Conservation (phyloP, 495 filamentous ascomycete genomes). For the Xylaria intraflava region DNA sequence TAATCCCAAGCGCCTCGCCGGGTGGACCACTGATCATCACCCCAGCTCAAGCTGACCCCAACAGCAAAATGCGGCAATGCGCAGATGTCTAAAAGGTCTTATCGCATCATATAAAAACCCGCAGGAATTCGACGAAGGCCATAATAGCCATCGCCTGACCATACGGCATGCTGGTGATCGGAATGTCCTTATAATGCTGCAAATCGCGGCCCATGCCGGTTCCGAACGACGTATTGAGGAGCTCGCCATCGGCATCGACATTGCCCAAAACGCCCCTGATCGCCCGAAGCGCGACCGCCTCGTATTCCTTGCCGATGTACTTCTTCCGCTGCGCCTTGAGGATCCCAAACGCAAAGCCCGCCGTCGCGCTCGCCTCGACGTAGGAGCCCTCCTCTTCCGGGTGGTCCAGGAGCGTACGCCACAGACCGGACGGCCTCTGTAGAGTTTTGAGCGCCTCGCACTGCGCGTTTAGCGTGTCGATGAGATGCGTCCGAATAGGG, state of each 20-base stretch:
- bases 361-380: conserved; percentile 63
- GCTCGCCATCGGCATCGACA: conserved; percentile 54
- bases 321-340: conserved; percentile 62
- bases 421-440: conserved; percentile 54
- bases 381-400: conserved; percentile 55
- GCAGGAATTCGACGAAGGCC: conserved; percentile 59
- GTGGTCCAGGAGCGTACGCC: conserved; percentile 61
- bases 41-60: too few relatives aligned
- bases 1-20: too few relatives aligned
- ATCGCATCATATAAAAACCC: conserved; percentile 42
- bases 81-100: too few relatives aligned
- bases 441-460: conserved; percentile 49
- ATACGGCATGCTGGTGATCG: conserved; percentile 67
- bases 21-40: too few relatives aligned
- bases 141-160: conserved; percentile 74
- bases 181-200: conserved; percentile 65
- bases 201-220: conserved; percentile 62
- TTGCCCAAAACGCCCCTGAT: conserved; percentile 53
- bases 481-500: conserved; percentile 53
- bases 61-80: too few relatives aligned
- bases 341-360: conserved; percentile 69
- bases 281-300: conserved; percentile 48
- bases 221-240: conserved; percentile 65
- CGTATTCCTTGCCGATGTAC: conserved; percentile 50
- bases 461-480: conserved; percentile 57